Conservation (phyloP, 2,329 filamentous ascomycete genomes). For the Hypoxylon sp. region DNA sequence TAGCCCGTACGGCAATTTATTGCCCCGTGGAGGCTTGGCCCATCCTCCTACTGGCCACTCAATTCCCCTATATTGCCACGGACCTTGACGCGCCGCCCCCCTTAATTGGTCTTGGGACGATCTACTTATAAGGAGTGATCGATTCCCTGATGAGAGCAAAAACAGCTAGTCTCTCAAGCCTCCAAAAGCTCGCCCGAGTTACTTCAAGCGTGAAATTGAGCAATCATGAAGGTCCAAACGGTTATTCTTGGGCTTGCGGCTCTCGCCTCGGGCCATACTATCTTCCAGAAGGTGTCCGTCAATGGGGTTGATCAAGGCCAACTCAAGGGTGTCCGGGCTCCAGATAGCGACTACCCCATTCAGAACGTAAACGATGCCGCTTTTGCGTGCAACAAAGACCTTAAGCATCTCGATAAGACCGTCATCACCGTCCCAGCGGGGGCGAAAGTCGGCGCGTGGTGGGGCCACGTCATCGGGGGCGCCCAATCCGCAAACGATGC, state of each 20-base stretch:
- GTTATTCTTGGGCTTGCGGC: slow-evolving; percentile 35
- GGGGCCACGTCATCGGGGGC: slow-evolving; percentile 65
- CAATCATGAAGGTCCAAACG: slow-evolving; percentile 38
- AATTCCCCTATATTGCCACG: slow-evolving; percentile 38
- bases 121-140: slow-evolving; percentile 32
- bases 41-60: slow-evolving; percentile 25
- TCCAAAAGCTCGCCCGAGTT: not conserved
- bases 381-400: slow-evolving; percentile 62
- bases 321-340: slow-evolving; percentile 63
- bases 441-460: slow-evolving; percentile 62
- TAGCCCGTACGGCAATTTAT: slow-evolving; percentile 17
- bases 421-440: slow-evolving; percentile 62
- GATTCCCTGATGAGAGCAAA: not conserved
- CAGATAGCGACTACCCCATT: slow-evolving; percentile 63
- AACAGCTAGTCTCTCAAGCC: not conserved
- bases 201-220: not conserved
- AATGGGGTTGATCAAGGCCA: slow-evolving; percentile 63
- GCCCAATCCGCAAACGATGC: slow-evolving; percentile 58
- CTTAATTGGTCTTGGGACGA: slow-evolving; percentile 23
- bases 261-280: slow-evolving; percentile 36
- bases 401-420: slow-evolving; percentile 53
- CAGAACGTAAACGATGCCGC: slow-evolving; percentile 60
- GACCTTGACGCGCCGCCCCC: slow-evolving; percentile 28
- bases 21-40: slow-evolving; percentile 11
- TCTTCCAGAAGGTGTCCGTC: slow-evolving; percentile 57